Conservation (phyloP, 768 basidiomycete genomes). For the Panellus pusillus region DNA sequence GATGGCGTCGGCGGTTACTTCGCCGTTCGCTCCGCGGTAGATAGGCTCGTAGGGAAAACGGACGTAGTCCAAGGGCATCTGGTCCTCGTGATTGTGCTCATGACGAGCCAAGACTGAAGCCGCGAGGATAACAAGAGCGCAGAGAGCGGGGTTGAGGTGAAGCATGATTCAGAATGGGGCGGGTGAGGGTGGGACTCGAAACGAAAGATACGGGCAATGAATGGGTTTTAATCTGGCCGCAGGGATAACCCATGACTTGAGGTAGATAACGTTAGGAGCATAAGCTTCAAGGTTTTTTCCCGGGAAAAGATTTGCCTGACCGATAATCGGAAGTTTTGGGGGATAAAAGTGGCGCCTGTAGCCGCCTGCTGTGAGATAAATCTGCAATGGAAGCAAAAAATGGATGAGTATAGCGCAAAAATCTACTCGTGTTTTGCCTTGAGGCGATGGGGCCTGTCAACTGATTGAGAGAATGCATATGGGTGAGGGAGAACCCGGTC, state of each 20-base stretch:
- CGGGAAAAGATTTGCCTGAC: constrained; percentile 1
- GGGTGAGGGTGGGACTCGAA: neutral
- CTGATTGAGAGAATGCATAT: constrained; percentile 16
- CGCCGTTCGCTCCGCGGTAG: constrained; percentile 55
- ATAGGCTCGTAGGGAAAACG: constrained; percentile 62
- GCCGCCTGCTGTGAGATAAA: constrained; percentile 1
- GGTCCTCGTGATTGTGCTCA: constrained; percentile 45
- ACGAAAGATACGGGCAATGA: neutral
- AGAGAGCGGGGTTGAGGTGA: constrained; percentile 16
- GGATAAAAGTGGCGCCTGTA: constrained; percentile 3
- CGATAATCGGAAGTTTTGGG: constrained; percentile 12
- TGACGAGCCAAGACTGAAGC: constrained; percentile 34
- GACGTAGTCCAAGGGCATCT: constrained; percentile 67
- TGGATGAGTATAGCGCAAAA: constrained; percentile 7
- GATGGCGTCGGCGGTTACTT: constrained; percentile 75
- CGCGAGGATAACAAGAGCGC: constrained; percentile 27
- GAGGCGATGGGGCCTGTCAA: constrained; percentile 40
- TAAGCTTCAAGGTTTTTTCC: constrained; percentile 5
- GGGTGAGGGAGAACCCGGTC: neutral
- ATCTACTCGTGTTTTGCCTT: constrained; percentile 48
- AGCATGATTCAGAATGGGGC: constrained; percentile 21
- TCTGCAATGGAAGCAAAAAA: constrained; percentile 1
- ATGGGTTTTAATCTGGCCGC: constrained; percentile 3
- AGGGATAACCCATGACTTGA: constrained; percentile 9
- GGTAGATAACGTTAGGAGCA: constrained; percentile 17